Base-by-base conservation (phyloP, 805 yeast genomes). In the Yarrowia osloensis region DNA sequence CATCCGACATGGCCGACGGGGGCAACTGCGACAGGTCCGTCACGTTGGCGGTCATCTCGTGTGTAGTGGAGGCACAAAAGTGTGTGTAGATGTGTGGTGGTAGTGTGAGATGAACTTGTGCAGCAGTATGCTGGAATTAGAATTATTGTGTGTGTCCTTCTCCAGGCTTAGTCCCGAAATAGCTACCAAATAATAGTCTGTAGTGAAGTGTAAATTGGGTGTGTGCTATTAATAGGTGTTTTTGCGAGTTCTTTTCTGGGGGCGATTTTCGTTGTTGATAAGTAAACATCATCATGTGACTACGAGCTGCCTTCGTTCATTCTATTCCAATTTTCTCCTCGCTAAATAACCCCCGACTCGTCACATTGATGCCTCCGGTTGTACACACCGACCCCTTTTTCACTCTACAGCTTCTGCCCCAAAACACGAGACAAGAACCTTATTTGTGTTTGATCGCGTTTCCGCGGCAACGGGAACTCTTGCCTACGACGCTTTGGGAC, bases 1-100 rank as follows among this genome's bases (percentile, higher is more conserved):
- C 77, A 67, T 77, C 81, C 19, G 77, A 76, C 70, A 78, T 73
- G 50, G 75, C 70, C 22, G 73, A 67, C 49, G 75, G 72, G 21
- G 81, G 76, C 69, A 79, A 74, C 68, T 73, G 74, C 50, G 81
- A 74, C 62, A 79, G 62, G 68, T 79, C 81, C 46, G 71, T 46
- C n/a, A 61, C 54, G 66, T 61, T 61, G 21, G 52, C 54, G 13
- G 66, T 61, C 66, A 61, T 61, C 11, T 26, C 29, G 19, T 8
- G 4, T 26, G 22, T 47, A 19, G 17, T 47, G 9, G 46, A 21
- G 46, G 46, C 26, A 11, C 15, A 21, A 40, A 4, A 40, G 28
- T 17, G 29, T 44, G 29, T 44, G 29, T 24, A 24, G 29, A 21
- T 40, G 46, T 40, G 46, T 39, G 4, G 42, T 21, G 17, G 24